Evolutionary conservation across 2,329 filamentous ascomycete genomes (phyloP).

Genomic region (Botryotinia calthae): DNA sequence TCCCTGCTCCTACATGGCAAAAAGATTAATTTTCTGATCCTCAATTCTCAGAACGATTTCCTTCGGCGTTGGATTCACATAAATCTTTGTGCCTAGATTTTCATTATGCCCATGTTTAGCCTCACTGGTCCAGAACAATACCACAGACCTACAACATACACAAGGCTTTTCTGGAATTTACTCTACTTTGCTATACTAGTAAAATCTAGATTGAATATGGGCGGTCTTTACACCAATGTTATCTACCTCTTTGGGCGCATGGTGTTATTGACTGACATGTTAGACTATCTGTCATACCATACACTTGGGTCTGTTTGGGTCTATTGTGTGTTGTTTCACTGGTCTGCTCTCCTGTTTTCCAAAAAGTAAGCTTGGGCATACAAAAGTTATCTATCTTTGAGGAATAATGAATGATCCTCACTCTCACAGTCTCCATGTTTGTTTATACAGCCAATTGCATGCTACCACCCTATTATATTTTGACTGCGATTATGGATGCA

Average conservation of each 20-base stretch:
- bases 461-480: neutral
- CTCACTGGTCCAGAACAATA: conserved; percentile 23
- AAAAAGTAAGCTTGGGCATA: conserved; percentile 12
- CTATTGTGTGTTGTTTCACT: conserved; percentile 1
- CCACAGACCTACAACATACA: conserved; percentile 9
- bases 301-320: conserved; percentile 8
- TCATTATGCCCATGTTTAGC: conserved; percentile 26
- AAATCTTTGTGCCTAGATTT: conserved; percentile 35
- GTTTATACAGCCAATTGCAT: neutral
- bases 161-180: conserved; percentile 2
- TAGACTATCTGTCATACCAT: conserved; percentile 11
- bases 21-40: conserved; percentile 11
- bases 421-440: neutral
- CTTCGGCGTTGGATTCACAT: conserved; percentile 33
- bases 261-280: conserved; percentile 14
- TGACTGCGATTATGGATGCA: neutral
- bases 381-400: conserved; percentile 19
- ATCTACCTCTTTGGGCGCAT: conserved; percentile 10
- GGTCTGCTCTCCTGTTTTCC: neutral
- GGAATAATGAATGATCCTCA: conserved; percentile 4
- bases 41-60: conserved; percentile 21
- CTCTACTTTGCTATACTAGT: conserved; percentile 17
- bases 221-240: conserved; percentile 31
- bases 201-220: conserved; percentile 34
- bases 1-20: conserved; percentile 12